Evolutionary conservation across 129 eudicot genomes (phyloP).

Genomic region (Artemisia argyi): DNA sequence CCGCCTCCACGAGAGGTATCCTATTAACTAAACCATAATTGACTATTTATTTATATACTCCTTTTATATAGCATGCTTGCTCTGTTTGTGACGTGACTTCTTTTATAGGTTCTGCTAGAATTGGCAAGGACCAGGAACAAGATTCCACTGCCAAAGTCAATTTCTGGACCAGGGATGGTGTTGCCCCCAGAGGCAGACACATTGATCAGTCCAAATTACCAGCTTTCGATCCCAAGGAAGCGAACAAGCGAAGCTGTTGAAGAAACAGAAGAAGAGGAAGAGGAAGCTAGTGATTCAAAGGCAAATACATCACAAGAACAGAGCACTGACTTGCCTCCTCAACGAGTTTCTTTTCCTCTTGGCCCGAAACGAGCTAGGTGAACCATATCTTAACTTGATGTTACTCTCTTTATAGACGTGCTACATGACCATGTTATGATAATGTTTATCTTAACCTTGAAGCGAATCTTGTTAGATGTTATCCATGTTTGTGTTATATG

Average conservation of each 20-base stretch:
- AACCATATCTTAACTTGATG: conserved; percentile 13
- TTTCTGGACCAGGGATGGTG: conserved; percentile 54
- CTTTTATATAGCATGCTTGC: not conserved
- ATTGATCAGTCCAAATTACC: conserved; percentile 78
- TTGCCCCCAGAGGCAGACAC: conserved; percentile 82
- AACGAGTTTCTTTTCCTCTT: conserved; percentile 77
- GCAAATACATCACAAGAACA: conserved; percentile 52
- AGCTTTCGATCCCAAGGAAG: conserved; percentile 60
- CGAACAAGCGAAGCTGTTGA: conserved; percentile 52
- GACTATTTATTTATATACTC: not conserved
- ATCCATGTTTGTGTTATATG: not conserved
- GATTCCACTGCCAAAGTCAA: conserved; percentile 67
- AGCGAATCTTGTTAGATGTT: conserved; percentile 1
- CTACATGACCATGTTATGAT: not conserved
- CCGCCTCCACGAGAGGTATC: conserved; percentile 96
- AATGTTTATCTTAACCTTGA: not conserved
- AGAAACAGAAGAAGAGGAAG: conserved; percentile 78
- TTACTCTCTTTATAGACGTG: not conserved
- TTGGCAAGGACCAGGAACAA: conserved; percentile 81
- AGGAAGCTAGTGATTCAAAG: conserved; percentile 49
- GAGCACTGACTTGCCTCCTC: conserved; percentile 51
- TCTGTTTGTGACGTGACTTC: conserved; percentile 1
- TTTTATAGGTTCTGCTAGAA: conserved; percentile 65
- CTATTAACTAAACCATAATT: not conserved
- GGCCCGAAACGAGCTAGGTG: conserved; percentile 72